Evolutionary conservation across 2,329 filamentous ascomycete genomes (phyloP).

Genomic region (Aspergillus pseudonomiae): DNA sequence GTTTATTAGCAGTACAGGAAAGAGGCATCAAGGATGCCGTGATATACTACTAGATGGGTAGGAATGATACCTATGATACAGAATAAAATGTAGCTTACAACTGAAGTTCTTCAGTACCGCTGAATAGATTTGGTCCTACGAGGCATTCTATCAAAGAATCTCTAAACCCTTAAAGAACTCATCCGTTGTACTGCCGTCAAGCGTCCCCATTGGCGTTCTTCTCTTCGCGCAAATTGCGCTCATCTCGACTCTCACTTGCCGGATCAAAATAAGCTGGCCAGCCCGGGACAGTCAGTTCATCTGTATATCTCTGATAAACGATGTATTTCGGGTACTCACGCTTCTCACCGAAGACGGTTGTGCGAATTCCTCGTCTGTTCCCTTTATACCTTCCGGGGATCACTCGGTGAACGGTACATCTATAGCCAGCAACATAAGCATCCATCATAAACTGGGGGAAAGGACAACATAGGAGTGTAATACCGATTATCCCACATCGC

Average conservation of each 20-base stretch:
- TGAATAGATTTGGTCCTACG: background rate
- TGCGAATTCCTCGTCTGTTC: conserved; percentile 15
- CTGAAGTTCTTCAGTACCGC: background rate
- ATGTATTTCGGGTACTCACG: background rate
- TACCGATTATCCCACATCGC: conserved; percentile 57
- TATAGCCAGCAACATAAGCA: background rate
- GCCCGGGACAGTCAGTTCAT: background rate
- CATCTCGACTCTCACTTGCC: background rate
- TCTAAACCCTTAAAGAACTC: background rate
- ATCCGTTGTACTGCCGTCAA: background rate
- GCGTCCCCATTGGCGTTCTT: background rate
- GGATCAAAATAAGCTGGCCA: background rate
- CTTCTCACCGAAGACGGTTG: conserved; percentile 18
- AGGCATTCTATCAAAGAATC: background rate
- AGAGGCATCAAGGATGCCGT: background rate
- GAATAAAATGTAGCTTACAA: background rate
- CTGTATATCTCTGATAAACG: background rate
- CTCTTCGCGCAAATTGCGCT: background rate
- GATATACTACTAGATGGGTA: conserved; percentile 6
- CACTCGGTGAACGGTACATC: conserved; percentile 13
- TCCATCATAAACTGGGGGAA: background rate
- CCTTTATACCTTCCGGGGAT: conserved; percentile 9
- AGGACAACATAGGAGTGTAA: background rate
- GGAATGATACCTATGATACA: conserved; percentile 5
- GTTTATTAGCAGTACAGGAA: conserved; percentile 6